Base-by-base conservation (phyloP, 805 yeast species). In the Wickerhamiella kazuoi region DNA sequence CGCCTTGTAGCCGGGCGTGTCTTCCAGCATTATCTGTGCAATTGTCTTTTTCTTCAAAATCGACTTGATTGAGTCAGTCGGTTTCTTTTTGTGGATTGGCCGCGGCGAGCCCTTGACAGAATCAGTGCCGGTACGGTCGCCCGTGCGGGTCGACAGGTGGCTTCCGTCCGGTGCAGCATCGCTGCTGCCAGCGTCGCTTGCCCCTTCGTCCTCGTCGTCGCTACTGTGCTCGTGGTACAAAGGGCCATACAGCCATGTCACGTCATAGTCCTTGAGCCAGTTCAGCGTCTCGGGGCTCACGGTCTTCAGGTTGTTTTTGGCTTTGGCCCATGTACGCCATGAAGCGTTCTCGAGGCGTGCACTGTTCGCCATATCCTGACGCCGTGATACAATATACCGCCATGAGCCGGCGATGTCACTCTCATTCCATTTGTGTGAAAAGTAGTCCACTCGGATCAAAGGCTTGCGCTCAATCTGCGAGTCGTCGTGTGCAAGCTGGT, bases 181-280 rank as follows among this genome's bases (percentile, higher is more conserved):
- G 11, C 26, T 23, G 6, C 26, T 11, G 17, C 34, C 34, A 7
- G 9, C 17, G 21, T 6, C 34, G 7, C 17, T 11, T 6, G 7
- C 31, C 15, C 36, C 39, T 36, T 35, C 21, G 21, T 30, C 24
- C 37, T 36, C 17, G 39, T 19, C 24, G 34, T 14, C 43, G 38
- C 3, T 23, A 30, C 29, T 41, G 37, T 42, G 44, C 40, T 69
- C 74, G 41, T 65, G 66, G 41, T 72, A 65, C 19, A 74, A 63
- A 0, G 99, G 99, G 1, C 99, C 99, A 60, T 87, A 90, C 13
- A 90, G 69, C 98, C 98, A 90, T 1, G 96, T 84, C 9, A 90
- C 95, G 57, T 90, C 99, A 42, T 79, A 77, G 51, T 90, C 99
- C 60, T 93, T 90, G 34, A 83, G 74, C 99, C 99, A 90, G 57